Conservation (phyloP, 345 rosid species). For the Litchi chinensis region DNA sequence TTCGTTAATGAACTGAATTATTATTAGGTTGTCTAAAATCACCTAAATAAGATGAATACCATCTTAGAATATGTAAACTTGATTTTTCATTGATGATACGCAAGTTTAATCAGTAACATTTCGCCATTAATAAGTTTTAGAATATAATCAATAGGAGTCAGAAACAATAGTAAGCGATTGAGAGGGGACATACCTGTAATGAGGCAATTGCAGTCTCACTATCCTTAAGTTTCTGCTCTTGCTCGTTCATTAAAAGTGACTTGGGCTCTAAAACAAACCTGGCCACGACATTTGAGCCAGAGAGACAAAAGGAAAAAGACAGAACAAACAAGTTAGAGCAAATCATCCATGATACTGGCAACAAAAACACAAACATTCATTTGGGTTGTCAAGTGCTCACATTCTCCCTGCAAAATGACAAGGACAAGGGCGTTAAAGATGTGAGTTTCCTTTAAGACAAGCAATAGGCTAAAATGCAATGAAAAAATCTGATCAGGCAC, state of each 20-base stretch:
- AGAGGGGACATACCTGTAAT: slow-evolving; percentile 51
- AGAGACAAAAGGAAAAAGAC: slow-evolving; percentile 17
- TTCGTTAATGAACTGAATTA: too few relatives aligned
- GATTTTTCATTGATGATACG: too few relatives aligned
- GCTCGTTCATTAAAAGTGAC: slow-evolving; percentile 62
- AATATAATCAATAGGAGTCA: neutral
- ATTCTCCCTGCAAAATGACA: slow-evolving; percentile 82
- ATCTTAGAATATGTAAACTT: too few relatives aligned
- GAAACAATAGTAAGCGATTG: neutral
- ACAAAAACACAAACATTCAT: slow-evolving; percentile 11
- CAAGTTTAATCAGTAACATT: neutral
- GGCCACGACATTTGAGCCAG: slow-evolving; percentile 34
- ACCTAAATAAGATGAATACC: too few relatives aligned
- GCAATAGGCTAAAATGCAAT: slow-evolving; percentile 6
- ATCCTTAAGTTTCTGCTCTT: slow-evolving; percentile 83
- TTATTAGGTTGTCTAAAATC: neutral
- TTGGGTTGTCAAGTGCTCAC: slow-evolving; percentile 55
- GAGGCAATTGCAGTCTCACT: slow-evolving; percentile 79
- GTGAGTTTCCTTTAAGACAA: neutral
- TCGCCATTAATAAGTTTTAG: neutral
- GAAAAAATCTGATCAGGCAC: neutral
- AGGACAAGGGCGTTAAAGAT: neutral
- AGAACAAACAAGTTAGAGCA: slow-evolving; percentile 26
- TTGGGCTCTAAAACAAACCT: slow-evolving; percentile 93
- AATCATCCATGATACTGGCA: slow-evolving; percentile 12